Conservation (phyloP, 225 moss, liverwort and hornwort species). For the Bryoerythrophyllum caledonicum region DNA sequence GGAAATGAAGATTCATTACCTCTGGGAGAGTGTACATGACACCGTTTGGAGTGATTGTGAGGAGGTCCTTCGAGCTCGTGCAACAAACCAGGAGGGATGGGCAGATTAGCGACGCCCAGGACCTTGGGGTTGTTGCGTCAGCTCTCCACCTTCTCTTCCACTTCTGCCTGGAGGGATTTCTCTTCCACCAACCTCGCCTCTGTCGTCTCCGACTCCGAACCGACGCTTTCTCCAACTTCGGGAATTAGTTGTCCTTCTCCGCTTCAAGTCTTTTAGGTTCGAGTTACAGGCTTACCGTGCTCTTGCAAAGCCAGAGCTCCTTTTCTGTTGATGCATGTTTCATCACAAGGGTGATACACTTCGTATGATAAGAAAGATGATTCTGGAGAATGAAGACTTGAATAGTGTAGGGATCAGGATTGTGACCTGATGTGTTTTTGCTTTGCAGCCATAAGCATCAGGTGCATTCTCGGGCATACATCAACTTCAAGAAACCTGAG, state of each 20-base stretch:
- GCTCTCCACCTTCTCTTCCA: conserved; percentile 45
- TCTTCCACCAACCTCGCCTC: conserved; percentile 32
- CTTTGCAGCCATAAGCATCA: conserved; percentile 23
- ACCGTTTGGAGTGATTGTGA: conserved; percentile 92
- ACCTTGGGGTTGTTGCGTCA: conserved; percentile 75
- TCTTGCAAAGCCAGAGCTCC: background rate
- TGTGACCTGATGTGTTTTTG: background rate
- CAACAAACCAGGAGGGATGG: conserved; percentile 62
- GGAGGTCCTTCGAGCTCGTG: conserved; percentile 76
- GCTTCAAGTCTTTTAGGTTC: background rate
- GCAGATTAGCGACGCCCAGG: conserved; percentile 74
- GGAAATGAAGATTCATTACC: conserved; percentile 32
- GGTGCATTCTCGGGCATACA: conserved; percentile 23
- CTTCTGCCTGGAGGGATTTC: conserved; percentile 24
- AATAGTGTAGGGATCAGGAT: background rate
- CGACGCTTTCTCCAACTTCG: background rate
- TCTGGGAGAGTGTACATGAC: conserved; percentile 81
- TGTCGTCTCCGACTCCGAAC: conserved; percentile 14
- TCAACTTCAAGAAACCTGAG: conserved; percentile 26
- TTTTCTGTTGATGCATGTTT: conserved; percentile 1
- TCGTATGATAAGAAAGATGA: background rate
- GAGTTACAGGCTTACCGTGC: background rate
- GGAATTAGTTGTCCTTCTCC: background rate
- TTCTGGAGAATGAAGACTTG: background rate
- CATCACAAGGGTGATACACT: background rate